Conservation (phyloP, 2,329 filamentous ascomycete genomes). For the Colletotrichum liriopes region DNA sequence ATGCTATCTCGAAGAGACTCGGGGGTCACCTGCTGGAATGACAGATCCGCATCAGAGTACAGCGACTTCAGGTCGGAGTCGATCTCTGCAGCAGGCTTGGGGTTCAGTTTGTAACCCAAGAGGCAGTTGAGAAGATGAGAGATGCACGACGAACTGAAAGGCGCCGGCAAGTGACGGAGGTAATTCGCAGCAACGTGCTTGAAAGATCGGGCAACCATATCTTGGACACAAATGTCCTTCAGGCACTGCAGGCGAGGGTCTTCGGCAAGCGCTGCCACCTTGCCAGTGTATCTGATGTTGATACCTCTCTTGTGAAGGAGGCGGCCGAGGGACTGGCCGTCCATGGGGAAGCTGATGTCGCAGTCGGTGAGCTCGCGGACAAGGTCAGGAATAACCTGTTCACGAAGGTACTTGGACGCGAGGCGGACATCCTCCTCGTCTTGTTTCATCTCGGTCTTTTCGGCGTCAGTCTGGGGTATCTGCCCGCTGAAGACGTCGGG, state of each 20-base stretch:
- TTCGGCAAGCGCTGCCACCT: conserved; percentile 79
- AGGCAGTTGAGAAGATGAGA: conserved; percentile 95
- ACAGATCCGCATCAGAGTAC: conserved; percentile 86
- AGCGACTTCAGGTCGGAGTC: conserved; percentile 81
- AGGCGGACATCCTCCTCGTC: conserved; percentile 92
- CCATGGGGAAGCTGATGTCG: conserved; percentile 98
- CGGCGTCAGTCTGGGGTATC: conserved; percentile 88
- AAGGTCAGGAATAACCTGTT: conserved; percentile 86
- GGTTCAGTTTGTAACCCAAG: conserved; percentile 82
- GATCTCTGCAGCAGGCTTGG: conserved; percentile 83
- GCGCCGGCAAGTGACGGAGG: conserved; percentile 83
- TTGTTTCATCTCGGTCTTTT: conserved; percentile 85
- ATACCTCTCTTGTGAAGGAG: conserved; percentile 97
- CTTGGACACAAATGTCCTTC: conserved; percentile 83
- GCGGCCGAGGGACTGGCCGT: conserved; percentile 90
- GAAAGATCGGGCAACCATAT: conserved; percentile 96
- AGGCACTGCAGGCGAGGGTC: conserved; percentile 84
- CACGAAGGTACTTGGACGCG: conserved; percentile 83
- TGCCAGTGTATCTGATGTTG: conserved; percentile 96
- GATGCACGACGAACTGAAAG: conserved; percentile 84
- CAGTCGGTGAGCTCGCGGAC: conserved; percentile 90
- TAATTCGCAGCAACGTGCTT: conserved; percentile 91
- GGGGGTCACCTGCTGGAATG: conserved; percentile 85
- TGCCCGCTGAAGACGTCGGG: conserved; percentile 97
- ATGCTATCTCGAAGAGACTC: conserved; percentile 79